Conservation (phyloP, 2,329 filamentous ascomycete genomes). For the Bipolaris victoriae region DNA sequence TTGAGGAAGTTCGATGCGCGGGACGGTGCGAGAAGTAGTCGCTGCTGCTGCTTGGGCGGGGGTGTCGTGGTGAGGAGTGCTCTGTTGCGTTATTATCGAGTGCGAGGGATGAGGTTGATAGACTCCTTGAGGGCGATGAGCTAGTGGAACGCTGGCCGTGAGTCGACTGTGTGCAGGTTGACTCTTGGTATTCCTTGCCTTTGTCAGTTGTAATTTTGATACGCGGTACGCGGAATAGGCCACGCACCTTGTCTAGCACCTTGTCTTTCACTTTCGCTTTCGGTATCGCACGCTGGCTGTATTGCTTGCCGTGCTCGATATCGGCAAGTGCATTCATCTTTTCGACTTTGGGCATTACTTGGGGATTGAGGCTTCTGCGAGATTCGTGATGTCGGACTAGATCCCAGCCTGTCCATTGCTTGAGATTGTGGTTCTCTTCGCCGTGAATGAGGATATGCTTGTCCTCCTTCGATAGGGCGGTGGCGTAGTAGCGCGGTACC, state of each 20-base stretch:
- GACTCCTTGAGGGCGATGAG: background rate
- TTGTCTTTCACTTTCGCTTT: background rate
- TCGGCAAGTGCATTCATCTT: constrained; percentile 8
- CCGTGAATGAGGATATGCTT: constrained; percentile 22
- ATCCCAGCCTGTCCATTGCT: constrained; percentile 21
- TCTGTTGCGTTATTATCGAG: background rate
- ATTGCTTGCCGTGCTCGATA: constrained; percentile 20
- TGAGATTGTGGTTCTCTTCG: constrained; percentile 29
- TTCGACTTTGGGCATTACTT: constrained; percentile 11
- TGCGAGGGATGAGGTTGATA: background rate
- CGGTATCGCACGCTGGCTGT: constrained; percentile 8
- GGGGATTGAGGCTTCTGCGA: constrained; percentile 18
- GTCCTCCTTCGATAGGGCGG: constrained; percentile 25
- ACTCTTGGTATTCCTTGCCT: constrained; percentile 3
- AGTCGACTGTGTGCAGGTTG: constrained; percentile 6
- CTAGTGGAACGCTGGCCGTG: constrained; percentile 14
- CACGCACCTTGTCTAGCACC: constrained; percentile 18
- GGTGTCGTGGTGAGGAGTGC: background rate
- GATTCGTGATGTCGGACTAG: constrained; percentile 14
- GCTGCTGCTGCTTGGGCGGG: constrained; percentile 13
- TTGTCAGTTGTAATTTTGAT: constrained; percentile 13
- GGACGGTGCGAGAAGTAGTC: constrained; percentile 16
- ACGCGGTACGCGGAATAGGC: constrained; percentile 1
- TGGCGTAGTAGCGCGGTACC: constrained; percentile 30
- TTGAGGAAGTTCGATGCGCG: background rate